These are phyloP conservation scores for Leucaena leucocephala DNA, from an alignment of 306 rosid species.

Conservation along the genomic window DNA sequence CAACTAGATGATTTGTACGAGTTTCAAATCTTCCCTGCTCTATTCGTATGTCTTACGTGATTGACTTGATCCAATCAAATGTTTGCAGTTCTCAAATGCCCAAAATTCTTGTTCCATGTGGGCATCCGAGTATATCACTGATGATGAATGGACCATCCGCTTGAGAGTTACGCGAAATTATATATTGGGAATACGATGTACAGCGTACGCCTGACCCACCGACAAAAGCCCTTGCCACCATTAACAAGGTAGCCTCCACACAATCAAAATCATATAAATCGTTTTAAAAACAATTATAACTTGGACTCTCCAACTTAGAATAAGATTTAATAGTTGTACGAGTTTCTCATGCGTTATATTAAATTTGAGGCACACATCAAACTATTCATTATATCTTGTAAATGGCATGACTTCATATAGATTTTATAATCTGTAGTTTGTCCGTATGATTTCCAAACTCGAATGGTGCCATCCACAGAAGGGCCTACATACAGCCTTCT, in stretches of 20 bases:
- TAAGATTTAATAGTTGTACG: not conserved
- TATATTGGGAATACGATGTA: no score
- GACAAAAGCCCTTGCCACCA: not conserved
- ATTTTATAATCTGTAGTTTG: conserved; percentile 3
- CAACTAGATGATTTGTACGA: no score
- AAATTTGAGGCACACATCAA: not conserved
- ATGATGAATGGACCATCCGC: no score
- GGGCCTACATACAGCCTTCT: conserved; percentile 78
- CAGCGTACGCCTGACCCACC: no score
- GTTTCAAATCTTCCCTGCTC: no score
- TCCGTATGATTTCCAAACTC: conserved; percentile 74
- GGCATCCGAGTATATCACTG: no score
- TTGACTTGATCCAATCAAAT: not conserved
- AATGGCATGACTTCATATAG: no score
- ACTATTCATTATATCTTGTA: not conserved
- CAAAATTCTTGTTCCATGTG: no score
- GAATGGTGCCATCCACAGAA: conserved; percentile 77
- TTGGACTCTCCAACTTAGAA: not conserved
- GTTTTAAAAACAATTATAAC: no score
- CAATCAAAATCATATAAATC: not conserved
- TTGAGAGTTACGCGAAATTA: no score
- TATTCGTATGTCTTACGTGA: not conserved
- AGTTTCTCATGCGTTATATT: not conserved
- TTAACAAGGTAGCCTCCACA: not conserved
- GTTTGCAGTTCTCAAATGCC: not conserved